Conservation (phyloP, 148 eudicot genomes). For the Vaccinium myrtillus region DNA sequence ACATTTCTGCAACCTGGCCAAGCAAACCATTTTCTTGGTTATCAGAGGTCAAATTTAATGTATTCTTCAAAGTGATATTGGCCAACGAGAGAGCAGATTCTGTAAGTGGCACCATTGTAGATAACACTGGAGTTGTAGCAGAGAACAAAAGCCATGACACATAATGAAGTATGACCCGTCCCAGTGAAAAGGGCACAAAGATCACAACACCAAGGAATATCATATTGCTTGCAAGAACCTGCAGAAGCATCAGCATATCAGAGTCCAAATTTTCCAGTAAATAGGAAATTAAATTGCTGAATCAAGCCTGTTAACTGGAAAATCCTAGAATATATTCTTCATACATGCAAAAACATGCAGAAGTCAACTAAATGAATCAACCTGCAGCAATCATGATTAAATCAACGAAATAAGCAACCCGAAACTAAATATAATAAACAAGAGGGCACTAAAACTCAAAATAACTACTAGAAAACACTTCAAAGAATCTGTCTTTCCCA, state of each 20-base stretch:
- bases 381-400: not conserved
- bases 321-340: not conserved
- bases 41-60: constrained; percentile 69
- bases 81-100: constrained; percentile 81
- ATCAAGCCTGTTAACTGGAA: not conserved
- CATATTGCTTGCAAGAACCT: constrained; percentile 98
- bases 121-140: constrained; percentile 62
- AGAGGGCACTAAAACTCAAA: not conserved
- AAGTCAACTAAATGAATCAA: not conserved
- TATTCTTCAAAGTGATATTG: constrained; percentile 81
- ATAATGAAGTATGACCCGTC: constrained; percentile 77
- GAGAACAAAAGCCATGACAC: constrained; percentile 72
- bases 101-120: constrained; percentile 70
- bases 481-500: not conserved
- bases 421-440: not conserved
- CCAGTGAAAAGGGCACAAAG: constrained; percentile 84
- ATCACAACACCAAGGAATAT: constrained; percentile 92
- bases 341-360: not conserved
- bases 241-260: constrained; percentile 34
- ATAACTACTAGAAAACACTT: not conserved
- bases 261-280: not conserved
- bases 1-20: constrained; percentile 55
- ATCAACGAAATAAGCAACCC: not conserved
- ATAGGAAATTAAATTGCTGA: constrained; percentile 1
- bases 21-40: constrained; percentile 39